A percentile compares a stretch with the other conserved stretches of the same genome.
Evolutionary conservation across 441 rosid genomes (phyloP).

Genomic region (Metrosideros polymorpha): DNA sequence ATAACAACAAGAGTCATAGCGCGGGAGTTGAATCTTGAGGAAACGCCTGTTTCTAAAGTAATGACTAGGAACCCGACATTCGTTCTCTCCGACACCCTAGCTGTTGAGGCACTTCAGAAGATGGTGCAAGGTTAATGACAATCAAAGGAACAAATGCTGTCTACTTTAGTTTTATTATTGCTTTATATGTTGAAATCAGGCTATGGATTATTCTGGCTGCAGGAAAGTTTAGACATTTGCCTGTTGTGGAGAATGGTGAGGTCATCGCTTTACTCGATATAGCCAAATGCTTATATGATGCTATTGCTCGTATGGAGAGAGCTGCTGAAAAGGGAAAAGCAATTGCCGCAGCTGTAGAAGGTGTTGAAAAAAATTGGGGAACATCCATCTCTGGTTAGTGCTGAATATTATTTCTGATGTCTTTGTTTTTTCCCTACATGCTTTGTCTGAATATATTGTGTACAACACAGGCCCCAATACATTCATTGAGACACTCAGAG

Average conservation of each 20-base stretch:
- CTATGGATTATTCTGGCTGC: slow-evolving; percentile 6
- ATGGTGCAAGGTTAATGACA: slow-evolving; percentile 81
- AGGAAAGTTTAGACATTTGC: slow-evolving; percentile 98
- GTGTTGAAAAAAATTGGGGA: slow-evolving; percentile 91
- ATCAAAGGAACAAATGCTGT: background rate
- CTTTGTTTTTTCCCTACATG: background rate
- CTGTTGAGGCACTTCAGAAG: slow-evolving; percentile 96
- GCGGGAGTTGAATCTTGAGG: slow-evolving; percentile 57
- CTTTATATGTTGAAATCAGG: background rate
- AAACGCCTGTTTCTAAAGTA: slow-evolving; percentile 84
- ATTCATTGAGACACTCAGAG: slow-evolving; percentile 83
- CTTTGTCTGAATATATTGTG: background rate
- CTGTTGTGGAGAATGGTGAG: slow-evolving; percentile 98
- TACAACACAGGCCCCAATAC: slow-evolving; percentile 59
- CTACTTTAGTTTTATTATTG: background rate
- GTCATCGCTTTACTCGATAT: slow-evolving; percentile 93
- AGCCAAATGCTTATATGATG: slow-evolving; percentile 93
- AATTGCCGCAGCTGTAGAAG: slow-evolving; percentile 99
- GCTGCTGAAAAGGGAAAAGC: slow-evolving; percentile 99
- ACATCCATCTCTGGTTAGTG: slow-evolving; percentile 61
- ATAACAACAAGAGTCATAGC: slow-evolving; percentile 85
- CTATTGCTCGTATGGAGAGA: slow-evolving; percentile 98
- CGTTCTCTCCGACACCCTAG: slow-evolving; percentile 92
- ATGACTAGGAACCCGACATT: slow-evolving; percentile 94
- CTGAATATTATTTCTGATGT: slow-evolving; percentile 1